Base-by-base conservation (phyloP, 2,329 filamentous ascomycete species). In the Fusarium annulatum region DNA sequence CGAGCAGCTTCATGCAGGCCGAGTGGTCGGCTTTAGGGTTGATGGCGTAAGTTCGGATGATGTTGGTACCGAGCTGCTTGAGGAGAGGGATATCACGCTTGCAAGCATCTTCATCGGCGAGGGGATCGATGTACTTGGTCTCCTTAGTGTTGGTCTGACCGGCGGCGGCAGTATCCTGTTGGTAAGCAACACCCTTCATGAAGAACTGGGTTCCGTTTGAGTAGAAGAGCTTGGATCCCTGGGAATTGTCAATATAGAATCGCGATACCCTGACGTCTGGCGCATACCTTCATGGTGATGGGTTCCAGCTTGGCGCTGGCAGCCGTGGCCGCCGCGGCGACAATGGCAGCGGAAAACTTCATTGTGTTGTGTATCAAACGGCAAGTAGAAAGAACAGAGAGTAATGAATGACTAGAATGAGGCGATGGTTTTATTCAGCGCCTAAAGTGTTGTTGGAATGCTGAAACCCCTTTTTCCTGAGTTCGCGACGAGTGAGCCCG, bases 131-230 rank as follows among this genome's bases (percentile, higher is more conserved):
- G 86, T 95, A 98, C 71, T 86, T 86, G 63, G 83, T 81, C 67
- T 80, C 81, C 61, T 82, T 82, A 42, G 85, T 69, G 69, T 67
- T 86, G 61, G 86, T 85, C 64, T 79, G 80, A 70, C 90, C 88
- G 59, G 87, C 88, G 59, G 88, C 86, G 73, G 86, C 86, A 74
- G 87, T 87, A 78, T 96, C 93, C 86, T 95, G 91, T 87, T 99
- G 96, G 86, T 99, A 99, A 76, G 96, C 96, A 77, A 99, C 88
- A 85, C 96, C 96, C 84, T 93, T 94, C 83, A 98, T 94, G 88
- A 91, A 97, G 85, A 89, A 89, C 79, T 89, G 86, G 23, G 87
- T 88, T 72, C 87, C 87, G 78, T 92, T 93, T 83, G 93, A 88
- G 87, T 93, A 95, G 88, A 97, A 98, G 88, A 98, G 96, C 84